Evolutionary conservation across 805 yeast species (phyloP), one percentile per base, ranked within the genome.

Genomic region (Blastobotrys mokoenaii): DNA sequence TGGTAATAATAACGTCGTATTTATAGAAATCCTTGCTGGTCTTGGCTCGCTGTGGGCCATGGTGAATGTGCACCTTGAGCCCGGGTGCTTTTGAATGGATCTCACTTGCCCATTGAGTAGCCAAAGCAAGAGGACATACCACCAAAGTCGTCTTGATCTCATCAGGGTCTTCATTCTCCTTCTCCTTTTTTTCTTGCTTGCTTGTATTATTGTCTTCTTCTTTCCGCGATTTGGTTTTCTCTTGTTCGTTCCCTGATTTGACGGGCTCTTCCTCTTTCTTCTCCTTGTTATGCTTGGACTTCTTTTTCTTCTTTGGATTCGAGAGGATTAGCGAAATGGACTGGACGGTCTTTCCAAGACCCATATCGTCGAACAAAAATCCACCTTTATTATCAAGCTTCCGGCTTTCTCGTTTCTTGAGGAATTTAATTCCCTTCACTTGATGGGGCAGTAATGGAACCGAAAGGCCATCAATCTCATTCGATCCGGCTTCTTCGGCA

Each of bases 291-390:
- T 22, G 27, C 8, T 22, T 22, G 8, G 27, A 5, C 18, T 27
- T 37, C 41, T 10, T 40, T 9, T 34, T 40, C 7, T 25, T 40
- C 9, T 50, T 50, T 20, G 49, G 54, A 20, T 55, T 55, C 30
- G 77, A 68, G 45, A 81, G 56, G 45, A 84, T 76, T 37, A 86
- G 65, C 0, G 93, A 82, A 36, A 79, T 67, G 11, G 84, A 76
- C 63, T 86, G 95, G 40, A 86, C 76, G 0, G 95, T 86, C 57
- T 86, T 86, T 43, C 95, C 95, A 12, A 86, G 67, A 14, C 95
- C 95, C 95, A 86, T 86, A 63, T 84, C 95, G 59, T 85, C 95
- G 57, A 93, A 85, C 34, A 85, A 65, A n/a, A 79, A 43, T 2
- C 84, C 85, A 25, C 84, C 84, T 46, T 67, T 70, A 15, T 50